Base-by-base conservation (phyloP, 257 asterid genomes). In the Fraxinus quadrangulata region DNA sequence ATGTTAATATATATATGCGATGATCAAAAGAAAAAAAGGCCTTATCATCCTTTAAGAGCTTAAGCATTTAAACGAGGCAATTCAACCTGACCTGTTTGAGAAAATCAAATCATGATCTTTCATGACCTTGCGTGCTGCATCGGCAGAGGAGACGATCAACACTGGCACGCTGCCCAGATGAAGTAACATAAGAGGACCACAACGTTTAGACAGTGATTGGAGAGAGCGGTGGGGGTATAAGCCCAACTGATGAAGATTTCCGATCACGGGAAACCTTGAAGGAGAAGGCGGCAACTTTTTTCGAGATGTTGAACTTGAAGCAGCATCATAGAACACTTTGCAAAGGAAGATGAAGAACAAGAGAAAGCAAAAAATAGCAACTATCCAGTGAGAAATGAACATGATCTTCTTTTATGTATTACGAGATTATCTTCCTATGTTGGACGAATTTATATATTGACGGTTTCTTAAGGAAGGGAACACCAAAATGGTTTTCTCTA, bases 171-270 rank as follows among this genome's bases (percentile, higher is more conserved):
- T 79, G 5, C 93, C 96, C 0, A 89, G 81, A 75, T 81, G 82
- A 3, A 91, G 88, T 40, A 91, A 86, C 89, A 91, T 86, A 17
- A 89, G 3, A 8, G 90, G 87, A 2, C 92, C 92, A 67, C 83
- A 23, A 70, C 87, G 81, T 23, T 49, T 3, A 0, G 88, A 85
- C 14, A 91, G 67, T 7, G 85, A 42, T 11, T 76, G 89, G 33
- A 91, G 77, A 0, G 92, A 74, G 0, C 77, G 88, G 76, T 89
- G 92, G 63, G 87, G 59, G 17, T 71, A 36, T 2, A 47, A 3
- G 13, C 87, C 77, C 3, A 91, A 17, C 2, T 89, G 94, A 78
- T 87, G 94, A 24, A 91, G 74, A 39, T 91, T 86, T 65, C 96
- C 94, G 6, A 91, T 19, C 42, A 91, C 71, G 30, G 94, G 97